These are phyloP conservation scores for Leishmania lainsoni DNA, from an alignment of 208 protist species.

Conservation along the genomic window DNA sequence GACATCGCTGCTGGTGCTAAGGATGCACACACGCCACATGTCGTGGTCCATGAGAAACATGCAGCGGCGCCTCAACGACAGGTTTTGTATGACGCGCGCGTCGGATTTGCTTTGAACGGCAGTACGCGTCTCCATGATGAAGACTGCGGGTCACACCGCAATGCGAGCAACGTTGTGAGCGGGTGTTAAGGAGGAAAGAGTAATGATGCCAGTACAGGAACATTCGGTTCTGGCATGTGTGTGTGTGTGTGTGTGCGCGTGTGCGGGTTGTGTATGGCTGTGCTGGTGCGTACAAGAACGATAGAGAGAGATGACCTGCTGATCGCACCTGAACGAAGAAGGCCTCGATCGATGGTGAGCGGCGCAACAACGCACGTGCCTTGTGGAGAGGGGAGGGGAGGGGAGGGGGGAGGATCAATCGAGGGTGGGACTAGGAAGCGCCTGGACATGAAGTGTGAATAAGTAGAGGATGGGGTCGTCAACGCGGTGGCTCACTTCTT, in stretches of 20 bases:
- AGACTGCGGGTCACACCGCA: too few relatives aligned
- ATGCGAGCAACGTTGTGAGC: background rate
- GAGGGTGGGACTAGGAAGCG: background rate
- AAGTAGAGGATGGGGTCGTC: background rate
- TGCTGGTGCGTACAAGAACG: background rate
- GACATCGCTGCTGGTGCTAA: background rate
- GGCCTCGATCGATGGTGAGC: background rate
- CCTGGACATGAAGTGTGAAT: background rate
- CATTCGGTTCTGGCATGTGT: background rate
- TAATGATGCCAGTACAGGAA: background rate
- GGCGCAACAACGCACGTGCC: background rate
- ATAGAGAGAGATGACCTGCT: background rate
- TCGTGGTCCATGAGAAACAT: slow-evolving; percentile 63
- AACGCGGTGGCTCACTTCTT: background rate
- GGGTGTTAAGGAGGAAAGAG: background rate
- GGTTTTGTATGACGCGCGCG: slow-evolving; percentile 34
- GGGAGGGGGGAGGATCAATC: background rate
- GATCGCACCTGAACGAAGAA: background rate
- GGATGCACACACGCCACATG: slow-evolving; percentile 29
- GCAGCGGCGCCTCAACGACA: slow-evolving; percentile 67
- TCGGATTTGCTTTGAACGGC: slow-evolving; percentile 1
- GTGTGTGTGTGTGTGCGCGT: too few relatives aligned
- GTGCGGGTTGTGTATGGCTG: background rate
- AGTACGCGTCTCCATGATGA: slow-evolving; percentile 1
- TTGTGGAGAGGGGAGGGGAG: background rate